phyloP scores from a whole-genome alignment of 441 rosid genomes.

The Brassica balearica region DNA sequence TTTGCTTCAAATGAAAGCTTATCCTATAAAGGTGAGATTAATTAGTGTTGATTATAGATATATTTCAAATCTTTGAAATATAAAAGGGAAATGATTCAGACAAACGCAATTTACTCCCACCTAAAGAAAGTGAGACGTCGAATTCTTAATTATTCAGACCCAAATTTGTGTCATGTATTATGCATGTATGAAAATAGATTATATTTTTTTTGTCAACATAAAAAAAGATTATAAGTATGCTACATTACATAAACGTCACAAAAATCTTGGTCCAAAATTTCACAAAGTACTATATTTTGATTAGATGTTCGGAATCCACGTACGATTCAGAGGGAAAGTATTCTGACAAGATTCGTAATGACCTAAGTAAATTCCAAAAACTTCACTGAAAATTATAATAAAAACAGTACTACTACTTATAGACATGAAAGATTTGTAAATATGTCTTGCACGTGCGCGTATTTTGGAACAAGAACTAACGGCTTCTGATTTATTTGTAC shows the following conservation, averaged over 20 bases:
- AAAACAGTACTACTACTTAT: slow-evolving; percentile 1
- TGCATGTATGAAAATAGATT: background rate
- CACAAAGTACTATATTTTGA: background rate
- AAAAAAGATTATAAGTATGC: background rate
- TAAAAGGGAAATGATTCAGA: background rate
- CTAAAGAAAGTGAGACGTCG: background rate
- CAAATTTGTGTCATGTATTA: background rate
- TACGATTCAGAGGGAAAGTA: background rate
- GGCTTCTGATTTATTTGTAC: slow-evolving; percentile 40
- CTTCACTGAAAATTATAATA: slow-evolving; percentile 32
- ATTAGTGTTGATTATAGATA: background rate
- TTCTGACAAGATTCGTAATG: slow-evolving; percentile 34
- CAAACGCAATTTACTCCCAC: background rate
- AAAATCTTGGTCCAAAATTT: background rate
- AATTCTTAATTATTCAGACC: background rate
- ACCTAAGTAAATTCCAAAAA: slow-evolving; percentile 35
- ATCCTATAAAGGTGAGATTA: background rate
- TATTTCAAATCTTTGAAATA: background rate
- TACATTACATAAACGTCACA: background rate
- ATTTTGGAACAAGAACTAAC: slow-evolving; percentile 43
- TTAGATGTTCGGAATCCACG: slow-evolving; percentile 4
- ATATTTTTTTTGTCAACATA: too few relatives aligned
- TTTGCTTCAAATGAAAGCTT: slow-evolving; percentile 8
- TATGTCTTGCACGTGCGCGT: slow-evolving; percentile 39
- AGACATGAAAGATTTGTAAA: slow-evolving; percentile 24